These are phyloP conservation scores for Phialophora tarda DNA, from an alignment of 2,329 filamentous ascomycete genomes.

Conservation along the genomic window DNA sequence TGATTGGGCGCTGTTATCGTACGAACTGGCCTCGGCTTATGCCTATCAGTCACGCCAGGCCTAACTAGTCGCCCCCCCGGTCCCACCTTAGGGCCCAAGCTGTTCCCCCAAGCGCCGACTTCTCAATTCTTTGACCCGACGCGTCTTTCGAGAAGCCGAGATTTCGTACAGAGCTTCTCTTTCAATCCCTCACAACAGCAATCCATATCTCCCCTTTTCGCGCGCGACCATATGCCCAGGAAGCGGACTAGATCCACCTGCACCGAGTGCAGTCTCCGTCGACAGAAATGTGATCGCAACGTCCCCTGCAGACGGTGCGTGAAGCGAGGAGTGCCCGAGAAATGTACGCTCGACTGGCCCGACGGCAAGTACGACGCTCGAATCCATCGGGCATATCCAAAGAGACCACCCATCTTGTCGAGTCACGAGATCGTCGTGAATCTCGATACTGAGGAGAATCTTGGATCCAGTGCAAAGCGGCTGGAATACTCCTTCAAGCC, in stretches of 20 bases:
- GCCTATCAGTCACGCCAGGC: neutral
- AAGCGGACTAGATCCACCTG: conserved; percentile 18
- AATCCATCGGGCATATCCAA: conserved; percentile 23
- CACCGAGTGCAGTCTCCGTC: conserved; percentile 25
- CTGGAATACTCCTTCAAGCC: conserved; percentile 23
- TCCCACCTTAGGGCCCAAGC: too few relatives aligned
- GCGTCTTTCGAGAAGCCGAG: neutral
- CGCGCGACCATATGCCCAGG: conserved; percentile 6
- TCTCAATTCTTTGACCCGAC: neutral
- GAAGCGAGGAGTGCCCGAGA: conserved; percentile 24
- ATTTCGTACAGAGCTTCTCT: neutral
- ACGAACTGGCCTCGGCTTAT: neutral
- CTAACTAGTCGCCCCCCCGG: neutral
- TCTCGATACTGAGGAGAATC: neutral
- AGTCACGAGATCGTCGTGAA: neutral
- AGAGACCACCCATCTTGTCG: neutral
- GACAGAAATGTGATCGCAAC: conserved; percentile 26
- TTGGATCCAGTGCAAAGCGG: conserved; percentile 12
- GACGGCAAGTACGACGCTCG: conserved; percentile 14
- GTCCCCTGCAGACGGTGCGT: conserved; percentile 24
- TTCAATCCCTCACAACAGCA: neutral
- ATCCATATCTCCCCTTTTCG: neutral
- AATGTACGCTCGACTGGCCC: conserved; percentile 17
- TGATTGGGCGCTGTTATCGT: neutral
- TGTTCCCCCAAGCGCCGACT: too few relatives aligned